Evolutionary conservation across 1,284 basidiomycete genomes (phyloP).

Genomic region (Cutaneotrichosporon daszewskae): DNA sequence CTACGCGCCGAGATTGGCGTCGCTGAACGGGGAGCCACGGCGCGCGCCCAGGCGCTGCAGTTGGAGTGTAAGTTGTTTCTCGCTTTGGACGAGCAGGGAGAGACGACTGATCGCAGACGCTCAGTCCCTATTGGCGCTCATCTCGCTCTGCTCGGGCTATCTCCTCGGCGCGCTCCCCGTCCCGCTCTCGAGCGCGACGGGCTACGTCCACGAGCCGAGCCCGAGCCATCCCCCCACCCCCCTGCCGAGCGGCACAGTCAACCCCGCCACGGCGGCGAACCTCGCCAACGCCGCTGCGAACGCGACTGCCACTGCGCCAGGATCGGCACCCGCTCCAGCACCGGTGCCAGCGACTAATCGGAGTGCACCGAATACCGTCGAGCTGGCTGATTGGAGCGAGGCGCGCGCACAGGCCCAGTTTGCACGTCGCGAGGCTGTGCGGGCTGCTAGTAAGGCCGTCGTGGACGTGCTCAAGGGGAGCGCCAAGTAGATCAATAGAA

Average conservation of each 20-base stretch:
- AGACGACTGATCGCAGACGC: conserved; percentile 13
- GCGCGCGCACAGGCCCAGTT: conserved; percentile 14
- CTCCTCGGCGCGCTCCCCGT: conserved; percentile 21
- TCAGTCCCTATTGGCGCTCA: conserved; percentile 19
- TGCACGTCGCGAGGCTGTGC: conserved; percentile 13
- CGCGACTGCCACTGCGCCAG: neutral
- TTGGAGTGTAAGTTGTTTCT: conserved; percentile 19
- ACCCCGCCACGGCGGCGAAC: neutral
- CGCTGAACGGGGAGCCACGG: no score
- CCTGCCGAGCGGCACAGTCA: neutral
- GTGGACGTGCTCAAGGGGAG: conserved; percentile 11
- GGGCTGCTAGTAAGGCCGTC: conserved; percentile 10
- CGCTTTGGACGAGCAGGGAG: no score
- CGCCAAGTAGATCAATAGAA: no score
- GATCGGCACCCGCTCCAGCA: neutral
- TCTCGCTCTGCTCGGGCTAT: conserved; percentile 8
- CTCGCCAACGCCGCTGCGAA: neutral
- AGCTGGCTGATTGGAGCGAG: conserved; percentile 17
- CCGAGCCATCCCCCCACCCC: neutral
- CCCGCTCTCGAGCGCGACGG: conserved; percentile 3
- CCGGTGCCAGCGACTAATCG: neutral
- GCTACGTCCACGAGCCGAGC: neutral
- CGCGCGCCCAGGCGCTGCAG: conserved; percentile 12
- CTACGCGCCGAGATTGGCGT: conserved; percentile 5
- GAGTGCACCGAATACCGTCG: conserved; percentile 1